phyloP scores from a whole-genome alignment of 1,139 yeast genomes.

The Blastobotrys raffinosifermentans region DNA sequence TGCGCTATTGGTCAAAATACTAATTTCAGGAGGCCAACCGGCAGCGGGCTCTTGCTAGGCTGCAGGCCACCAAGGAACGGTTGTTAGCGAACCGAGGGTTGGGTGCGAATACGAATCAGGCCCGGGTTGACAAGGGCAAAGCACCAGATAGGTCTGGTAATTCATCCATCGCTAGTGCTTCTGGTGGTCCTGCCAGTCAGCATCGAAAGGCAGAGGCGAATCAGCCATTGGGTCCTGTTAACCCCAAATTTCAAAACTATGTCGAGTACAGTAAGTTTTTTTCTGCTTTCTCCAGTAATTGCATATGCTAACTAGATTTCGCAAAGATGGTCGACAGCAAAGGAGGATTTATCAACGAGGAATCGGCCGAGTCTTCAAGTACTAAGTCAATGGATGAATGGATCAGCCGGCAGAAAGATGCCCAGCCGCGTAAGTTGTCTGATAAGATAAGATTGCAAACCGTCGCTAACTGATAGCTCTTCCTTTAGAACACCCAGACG shows the following conservation, averaged over 20 bases:
- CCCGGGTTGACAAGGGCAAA: background rate
- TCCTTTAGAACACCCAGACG: slow-evolving; percentile 46
- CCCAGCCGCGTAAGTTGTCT: slow-evolving; percentile 18
- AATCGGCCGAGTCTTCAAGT: slow-evolving; percentile 29
- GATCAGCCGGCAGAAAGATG: slow-evolving; percentile 52
- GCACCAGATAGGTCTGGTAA: too few relatives aligned
- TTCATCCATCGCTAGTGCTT: slow-evolving; percentile 6
- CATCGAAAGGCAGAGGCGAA: slow-evolving; percentile 19
- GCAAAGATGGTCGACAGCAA: slow-evolving; percentile 81
- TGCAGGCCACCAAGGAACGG: slow-evolving; percentile 41
- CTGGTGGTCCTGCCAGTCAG: slow-evolving; percentile 5
- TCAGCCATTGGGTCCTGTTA: slow-evolving; percentile 20
- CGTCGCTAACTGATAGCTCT: too few relatives aligned
- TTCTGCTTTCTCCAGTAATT: too few relatives aligned
- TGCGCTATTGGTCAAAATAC: background rate
- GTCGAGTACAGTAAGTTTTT: slow-evolving; percentile 95
- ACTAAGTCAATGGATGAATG: slow-evolving; percentile 66
- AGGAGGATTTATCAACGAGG: slow-evolving; percentile 74
- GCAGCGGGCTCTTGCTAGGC: slow-evolving; percentile 51
- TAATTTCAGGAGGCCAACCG: slow-evolving; percentile 50
- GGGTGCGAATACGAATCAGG: background rate
- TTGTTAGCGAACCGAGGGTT: slow-evolving; percentile 15
- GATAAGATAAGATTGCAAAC: background rate
- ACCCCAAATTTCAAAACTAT: slow-evolving; percentile 45
- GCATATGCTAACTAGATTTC: too few relatives aligned